Evolutionary conservation across 2,329 filamentous ascomycete species (phyloP), one percentile per base, ranked within the genome.

Genomic region (Karstenula rhodostoma): DNA sequence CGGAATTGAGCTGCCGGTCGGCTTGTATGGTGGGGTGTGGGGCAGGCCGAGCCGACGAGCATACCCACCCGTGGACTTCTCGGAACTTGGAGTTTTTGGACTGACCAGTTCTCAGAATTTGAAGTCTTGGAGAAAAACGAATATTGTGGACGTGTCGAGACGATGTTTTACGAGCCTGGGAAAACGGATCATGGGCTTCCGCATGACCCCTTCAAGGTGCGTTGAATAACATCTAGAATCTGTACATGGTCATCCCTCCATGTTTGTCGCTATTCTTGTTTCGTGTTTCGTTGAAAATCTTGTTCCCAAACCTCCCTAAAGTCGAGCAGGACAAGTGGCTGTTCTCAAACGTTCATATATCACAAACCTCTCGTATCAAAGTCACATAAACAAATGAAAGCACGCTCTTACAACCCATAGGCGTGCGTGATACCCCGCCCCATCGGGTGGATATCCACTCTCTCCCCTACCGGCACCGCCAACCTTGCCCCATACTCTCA

Each of bases 371-470:
- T 22, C 7, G 13, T 22, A 13, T 10, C 7, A 23, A 44, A 9
- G 7, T 19, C 29, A 15, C 17, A 23, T 15, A 17, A 15, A 7
- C 5, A 9, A 22, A 35, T 2, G 4, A 12, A 10, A 23, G 6
- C 22, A 33, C 40, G 27, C 47, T 42, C 27, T 54, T 33, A 59
- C 19, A 50, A 22, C 35, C 43, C 12, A 1, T 7, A 84, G 81
- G 80, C 81, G 35, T 88, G 86, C 72, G 85, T 89, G 2, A 78
- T 87, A 44, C 86, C 86, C 17, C 82, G 86, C 17, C 86, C 86
- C 23, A 88, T 89, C 54, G 87, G 86, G 64, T 89, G 86, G 86
- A 88, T 89, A 67, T 86, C 82, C 23, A 87, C 86, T 0, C 78
- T 82, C 60, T 83, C 81, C n/a, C 67, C 69, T 17, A 64, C 72